Evolutionary conservation across 2,329 filamentous ascomycete species (phyloP).

Genomic region (Grosmannia clavigera): DNA sequence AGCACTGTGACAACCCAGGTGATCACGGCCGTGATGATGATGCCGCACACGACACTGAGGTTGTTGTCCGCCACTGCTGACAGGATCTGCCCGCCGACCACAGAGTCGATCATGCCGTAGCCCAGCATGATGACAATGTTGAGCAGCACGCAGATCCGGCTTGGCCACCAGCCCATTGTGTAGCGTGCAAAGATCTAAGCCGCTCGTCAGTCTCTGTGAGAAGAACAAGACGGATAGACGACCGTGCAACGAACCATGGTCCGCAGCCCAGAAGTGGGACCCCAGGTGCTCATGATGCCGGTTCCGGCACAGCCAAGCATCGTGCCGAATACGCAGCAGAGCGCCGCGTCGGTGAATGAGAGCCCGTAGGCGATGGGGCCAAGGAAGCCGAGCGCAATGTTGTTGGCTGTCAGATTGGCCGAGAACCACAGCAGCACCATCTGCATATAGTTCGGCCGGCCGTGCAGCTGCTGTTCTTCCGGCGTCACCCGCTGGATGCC

Average conservation of each 20-base stretch:
- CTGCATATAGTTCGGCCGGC: conserved; percentile 22
- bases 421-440: conserved; percentile 31
- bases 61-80: conserved; percentile 47
- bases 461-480: conserved; percentile 19
- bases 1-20: conserved; percentile 54
- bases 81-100: conserved; percentile 56
- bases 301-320: conserved; percentile 7
- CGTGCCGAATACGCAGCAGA: conserved; percentile 11
- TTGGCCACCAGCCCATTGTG: conserved; percentile 22
- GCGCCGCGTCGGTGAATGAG: conserved; percentile 16
- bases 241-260: conserved; percentile 7
- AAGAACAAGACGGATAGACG: too few species aligned
- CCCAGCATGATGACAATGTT: conserved; percentile 20
- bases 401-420: conserved; percentile 31
- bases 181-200: conserved; percentile 13
- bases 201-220: neutral
- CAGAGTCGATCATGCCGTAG: conserved; percentile 43
- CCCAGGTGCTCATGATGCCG: conserved; percentile 7
- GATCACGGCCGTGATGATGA: conserved; percentile 50
- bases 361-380: conserved; percentile 19
- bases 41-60: conserved; percentile 53
- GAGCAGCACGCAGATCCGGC: conserved; percentile 17
- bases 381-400: conserved; percentile 21
- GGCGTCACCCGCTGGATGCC: conserved; percentile 9
- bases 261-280: conserved; percentile 6